These are phyloP conservation scores for Sugiyamaella boreocaroliniensis DNA, from an alignment of 805 yeast species.

Conservation along the genomic window DNA sequence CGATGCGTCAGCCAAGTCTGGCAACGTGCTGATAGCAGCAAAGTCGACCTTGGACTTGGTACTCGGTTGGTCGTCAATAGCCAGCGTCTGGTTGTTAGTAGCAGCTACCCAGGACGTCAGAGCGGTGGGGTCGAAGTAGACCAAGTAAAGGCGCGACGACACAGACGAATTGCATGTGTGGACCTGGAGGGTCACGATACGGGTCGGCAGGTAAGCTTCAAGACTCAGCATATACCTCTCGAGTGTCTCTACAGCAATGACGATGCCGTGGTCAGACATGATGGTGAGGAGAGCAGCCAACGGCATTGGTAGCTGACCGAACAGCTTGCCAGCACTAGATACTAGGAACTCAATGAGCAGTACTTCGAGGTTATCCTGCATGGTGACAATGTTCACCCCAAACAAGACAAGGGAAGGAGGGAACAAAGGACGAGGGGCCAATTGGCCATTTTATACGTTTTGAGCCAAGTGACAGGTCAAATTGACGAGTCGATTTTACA, in stretches of 20 bases:
- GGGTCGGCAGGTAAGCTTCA: not conserved
- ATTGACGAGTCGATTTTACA: too few species aligned
- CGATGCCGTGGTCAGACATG: not conserved
- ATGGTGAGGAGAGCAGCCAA: not conserved
- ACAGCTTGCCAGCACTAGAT: not conserved
- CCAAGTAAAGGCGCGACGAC: constrained; percentile 2
- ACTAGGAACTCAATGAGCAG: constrained; percentile 7
- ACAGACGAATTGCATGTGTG: not conserved
- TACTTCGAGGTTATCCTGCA: constrained; percentile 4
- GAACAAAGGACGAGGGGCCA: too few species aligned
- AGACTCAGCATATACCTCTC: not conserved
- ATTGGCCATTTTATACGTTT: too few species aligned
- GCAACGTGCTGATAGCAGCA: not conserved
- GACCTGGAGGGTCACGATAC: not conserved
- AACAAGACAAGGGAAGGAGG: too few species aligned
- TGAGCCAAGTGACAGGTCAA: too few species aligned
- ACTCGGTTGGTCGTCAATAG: not conserved
- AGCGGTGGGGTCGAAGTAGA: constrained; percentile 7
- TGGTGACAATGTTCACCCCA: too few species aligned
- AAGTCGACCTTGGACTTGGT: not conserved
- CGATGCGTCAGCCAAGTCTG: not conserved
- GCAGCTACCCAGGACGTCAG: constrained; percentile 4
- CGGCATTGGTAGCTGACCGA: constrained; percentile 4
- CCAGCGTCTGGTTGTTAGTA: not conserved
- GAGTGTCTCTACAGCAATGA: not conserved